Evolutionary conservation across 192 early-diverging fungal species (phyloP).

Genomic region (Entomortierella lignicola): DNA sequence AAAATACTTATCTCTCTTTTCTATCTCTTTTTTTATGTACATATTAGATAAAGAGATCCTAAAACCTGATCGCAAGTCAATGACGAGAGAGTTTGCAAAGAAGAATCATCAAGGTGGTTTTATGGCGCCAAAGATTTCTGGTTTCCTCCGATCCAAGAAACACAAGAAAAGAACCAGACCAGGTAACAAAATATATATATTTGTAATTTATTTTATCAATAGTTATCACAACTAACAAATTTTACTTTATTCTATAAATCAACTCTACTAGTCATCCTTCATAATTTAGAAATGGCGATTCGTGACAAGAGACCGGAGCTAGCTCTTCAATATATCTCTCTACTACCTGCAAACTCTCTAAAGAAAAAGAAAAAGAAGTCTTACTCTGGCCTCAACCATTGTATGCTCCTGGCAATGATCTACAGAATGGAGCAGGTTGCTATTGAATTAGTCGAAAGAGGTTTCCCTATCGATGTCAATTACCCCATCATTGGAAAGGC

Average conservation of each 20-base stretch:
- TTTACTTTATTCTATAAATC: not conserved
- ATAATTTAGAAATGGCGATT: slow-evolving; percentile 56
- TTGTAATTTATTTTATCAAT: too few relatives aligned
- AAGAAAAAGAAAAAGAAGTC: slow-evolving; percentile 62
- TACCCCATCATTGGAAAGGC: slow-evolving; percentile 52
- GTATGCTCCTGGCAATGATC: slow-evolving; percentile 58
- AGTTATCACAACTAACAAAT: too few relatives aligned
- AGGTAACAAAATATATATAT: slow-evolving; percentile 9
- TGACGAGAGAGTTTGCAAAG: slow-evolving; percentile 43
- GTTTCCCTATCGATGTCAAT: slow-evolving; percentile 57
- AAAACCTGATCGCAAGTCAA: slow-evolving; percentile 46
- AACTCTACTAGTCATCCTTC: slow-evolving; percentile 37
- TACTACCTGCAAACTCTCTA: slow-evolving; percentile 41
- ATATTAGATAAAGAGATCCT: slow-evolving; percentile 48
- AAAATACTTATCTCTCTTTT: too few relatives aligned
- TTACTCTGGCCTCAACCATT: slow-evolving; percentile 44
- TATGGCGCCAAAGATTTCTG: slow-evolving; percentile 48
- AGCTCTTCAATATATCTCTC: slow-evolving; percentile 50
- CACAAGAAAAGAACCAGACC: slow-evolving; percentile 46
- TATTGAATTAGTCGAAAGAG: slow-evolving; percentile 53
- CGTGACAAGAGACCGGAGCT: slow-evolving; percentile 53
- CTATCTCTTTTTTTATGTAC: too few relatives aligned
- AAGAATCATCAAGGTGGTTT: slow-evolving; percentile 38
- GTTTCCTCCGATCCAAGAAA: slow-evolving; percentile 46
- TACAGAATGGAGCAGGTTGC: slow-evolving; percentile 57